These are phyloP conservation scores for Paramecium primaurelia DNA, from an alignment of 73 alveolate species.

Conservation along the genomic window DNA sequence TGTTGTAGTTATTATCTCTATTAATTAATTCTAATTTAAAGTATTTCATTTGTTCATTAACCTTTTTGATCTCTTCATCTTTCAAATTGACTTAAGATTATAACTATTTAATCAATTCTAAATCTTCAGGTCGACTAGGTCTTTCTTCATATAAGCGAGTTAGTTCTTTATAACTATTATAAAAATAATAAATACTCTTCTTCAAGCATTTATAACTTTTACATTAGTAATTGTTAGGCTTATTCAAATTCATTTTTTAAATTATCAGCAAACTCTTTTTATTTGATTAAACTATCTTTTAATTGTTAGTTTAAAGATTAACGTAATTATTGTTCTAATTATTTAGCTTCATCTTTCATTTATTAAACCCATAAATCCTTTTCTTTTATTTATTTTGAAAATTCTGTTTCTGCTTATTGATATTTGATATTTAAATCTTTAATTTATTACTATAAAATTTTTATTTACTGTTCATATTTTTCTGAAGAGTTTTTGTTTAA, in stretches of 20 bases:
- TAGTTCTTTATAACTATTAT: conserved; percentile 39
- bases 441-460: conserved; percentile 4
- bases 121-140: conserved; percentile 58
- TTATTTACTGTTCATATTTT: background rate
- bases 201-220: conserved; percentile 42
- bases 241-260: conserved; percentile 47
- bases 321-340: conserved; percentile 8
- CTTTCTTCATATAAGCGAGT: conserved; percentile 51
- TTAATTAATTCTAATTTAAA: conserved; percentile 92
- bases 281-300: background rate
- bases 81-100: conserved; percentile 65
- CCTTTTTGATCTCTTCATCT: conserved; percentile 78
- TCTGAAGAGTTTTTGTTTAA: background rate
- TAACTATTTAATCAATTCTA: conserved; percentile 63
- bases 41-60: conserved; percentile 94
- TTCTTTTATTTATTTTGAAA: background rate
- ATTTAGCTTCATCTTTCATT: conserved; percentile 45
- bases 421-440: background rate
- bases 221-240: background rate
- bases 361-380: conserved; percentile 44
- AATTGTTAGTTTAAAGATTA: background rate
- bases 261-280: conserved; percentile 50
- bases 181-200: conserved; percentile 31
- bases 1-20: conserved; percentile 92
- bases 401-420: background rate